phyloP scores from a whole-genome alignment of 768 basidiomycete genomes.

The Suillus clintonianus region DNA sequence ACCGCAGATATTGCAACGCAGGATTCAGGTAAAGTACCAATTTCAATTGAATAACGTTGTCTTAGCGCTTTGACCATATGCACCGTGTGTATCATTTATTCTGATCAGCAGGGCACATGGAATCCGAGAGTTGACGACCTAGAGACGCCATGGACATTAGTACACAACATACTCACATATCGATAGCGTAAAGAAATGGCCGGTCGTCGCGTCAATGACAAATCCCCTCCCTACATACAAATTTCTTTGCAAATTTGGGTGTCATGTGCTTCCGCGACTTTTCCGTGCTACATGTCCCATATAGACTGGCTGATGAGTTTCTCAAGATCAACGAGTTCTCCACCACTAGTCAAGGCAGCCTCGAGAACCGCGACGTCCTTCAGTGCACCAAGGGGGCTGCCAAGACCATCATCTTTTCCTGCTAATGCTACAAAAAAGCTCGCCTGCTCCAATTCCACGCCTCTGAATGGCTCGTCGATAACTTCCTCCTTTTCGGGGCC shows the following conservation, averaged over 20 bases:
- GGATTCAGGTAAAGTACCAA: too few species aligned
- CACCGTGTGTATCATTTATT: background rate
- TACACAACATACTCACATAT: background rate
- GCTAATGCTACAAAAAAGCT: slow-evolving; percentile 54
- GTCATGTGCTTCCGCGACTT: background rate
- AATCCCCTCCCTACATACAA: background rate
- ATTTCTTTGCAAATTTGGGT: background rate
- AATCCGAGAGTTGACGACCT: background rate
- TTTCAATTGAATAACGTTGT: background rate
- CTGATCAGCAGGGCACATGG: background rate
- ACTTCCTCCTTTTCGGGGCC: slow-evolving; percentile 42
- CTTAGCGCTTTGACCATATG: background rate
- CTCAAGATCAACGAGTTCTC: slow-evolving; percentile 57
- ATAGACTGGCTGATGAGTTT: slow-evolving; percentile 26
- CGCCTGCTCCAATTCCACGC: slow-evolving; percentile 57
- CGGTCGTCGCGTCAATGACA: background rate
- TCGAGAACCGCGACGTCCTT: slow-evolving; percentile 80
- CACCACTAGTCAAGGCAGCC: slow-evolving; percentile 70
- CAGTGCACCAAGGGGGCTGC: slow-evolving; percentile 64
- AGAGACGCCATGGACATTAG: background rate
- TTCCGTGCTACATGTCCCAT: background rate
- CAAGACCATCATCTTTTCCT: slow-evolving; percentile 54
- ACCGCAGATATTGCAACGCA: too few species aligned
- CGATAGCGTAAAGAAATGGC: background rate
- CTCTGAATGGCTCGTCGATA: slow-evolving; percentile 48